These are phyloP conservation scores for Trichosporon sp. DNA, from an alignment of 1,284 basidiomycete genomes.

Conservation along the genomic window DNA sequence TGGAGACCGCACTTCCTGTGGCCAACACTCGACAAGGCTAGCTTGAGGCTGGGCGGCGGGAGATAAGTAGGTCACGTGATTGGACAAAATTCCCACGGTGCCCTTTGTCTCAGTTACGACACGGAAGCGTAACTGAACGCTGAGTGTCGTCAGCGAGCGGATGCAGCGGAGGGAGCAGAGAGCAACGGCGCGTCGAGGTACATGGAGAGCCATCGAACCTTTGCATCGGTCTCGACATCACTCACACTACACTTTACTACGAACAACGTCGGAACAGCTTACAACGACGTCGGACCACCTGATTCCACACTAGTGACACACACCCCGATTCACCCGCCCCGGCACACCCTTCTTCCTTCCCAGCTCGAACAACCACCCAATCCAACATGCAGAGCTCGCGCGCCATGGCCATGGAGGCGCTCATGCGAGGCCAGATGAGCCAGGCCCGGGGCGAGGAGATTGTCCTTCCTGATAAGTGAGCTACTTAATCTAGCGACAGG, in stretches of 20 bases:
- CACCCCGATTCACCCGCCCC: neutral
- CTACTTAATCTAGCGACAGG: neutral
- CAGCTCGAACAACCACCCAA: neutral
- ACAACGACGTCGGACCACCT: neutral
- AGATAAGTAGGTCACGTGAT: neutral
- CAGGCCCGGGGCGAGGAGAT: constrained; percentile 31
- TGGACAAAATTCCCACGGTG: neutral
- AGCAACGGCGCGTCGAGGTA: neutral
- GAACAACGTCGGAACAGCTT: neutral
- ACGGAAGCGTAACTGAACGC: neutral
- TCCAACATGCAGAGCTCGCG: constrained; percentile 1
- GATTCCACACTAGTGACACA: neutral
- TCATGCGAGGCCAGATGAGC: constrained; percentile 11
- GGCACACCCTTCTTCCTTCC: neutral
- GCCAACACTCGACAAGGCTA: neutral
- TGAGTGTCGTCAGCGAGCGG: constrained; percentile 3
- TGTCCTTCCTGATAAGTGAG: constrained; percentile 48
- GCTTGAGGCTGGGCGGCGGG: neutral
- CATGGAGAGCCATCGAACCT: neutral
- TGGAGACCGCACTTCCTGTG: neutral
- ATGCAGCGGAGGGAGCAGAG: neutral
- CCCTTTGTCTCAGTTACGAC: neutral
- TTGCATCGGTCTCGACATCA: neutral
- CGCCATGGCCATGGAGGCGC: constrained; percentile 12
- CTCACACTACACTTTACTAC: neutral